Conservation (phyloP, 495 filamentous ascomycete species). For the Xylaria curta region DNA sequence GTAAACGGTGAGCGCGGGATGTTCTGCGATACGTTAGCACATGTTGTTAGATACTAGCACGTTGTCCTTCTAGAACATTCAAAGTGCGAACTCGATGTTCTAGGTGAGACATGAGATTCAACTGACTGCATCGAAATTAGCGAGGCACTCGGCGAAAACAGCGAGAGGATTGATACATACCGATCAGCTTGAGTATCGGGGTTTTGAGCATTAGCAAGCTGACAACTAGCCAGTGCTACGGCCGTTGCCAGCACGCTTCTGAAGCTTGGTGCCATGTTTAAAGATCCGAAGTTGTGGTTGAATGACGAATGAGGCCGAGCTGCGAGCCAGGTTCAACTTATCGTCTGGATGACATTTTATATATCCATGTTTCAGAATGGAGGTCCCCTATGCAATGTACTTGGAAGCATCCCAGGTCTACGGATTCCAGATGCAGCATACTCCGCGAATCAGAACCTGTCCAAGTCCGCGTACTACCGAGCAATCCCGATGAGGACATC, state of each 20-base stretch:
- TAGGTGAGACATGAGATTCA: not conserved
- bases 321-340: not conserved
- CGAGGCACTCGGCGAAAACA: not conserved
- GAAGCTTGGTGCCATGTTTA: constrained; percentile 26
- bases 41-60: not conserved
- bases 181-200: constrained; percentile 23
- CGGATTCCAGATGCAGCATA: constrained; percentile 6
- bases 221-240: constrained; percentile 14
- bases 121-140: constrained; percentile 25
- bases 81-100: not conserved
- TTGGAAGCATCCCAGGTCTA: not conserved
- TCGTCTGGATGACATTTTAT: not conserved
- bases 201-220: constrained; percentile 24
- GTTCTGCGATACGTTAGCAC: constrained; percentile 33
- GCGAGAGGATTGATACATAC: constrained; percentile 1
- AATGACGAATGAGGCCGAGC: not conserved
- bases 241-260: constrained; percentile 19
- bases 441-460: constrained; percentile 15
- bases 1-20: constrained; percentile 64
- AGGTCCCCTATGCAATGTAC: not conserved
- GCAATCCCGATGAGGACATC: constrained; percentile 24
- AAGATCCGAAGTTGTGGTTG: not conserved
- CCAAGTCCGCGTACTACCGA: constrained; percentile 8
- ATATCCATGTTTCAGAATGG: constrained; percentile 13
- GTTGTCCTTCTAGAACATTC: not conserved